Conservation (phyloP, 78 protist species). For the Emiliania huxleyi region DNA sequence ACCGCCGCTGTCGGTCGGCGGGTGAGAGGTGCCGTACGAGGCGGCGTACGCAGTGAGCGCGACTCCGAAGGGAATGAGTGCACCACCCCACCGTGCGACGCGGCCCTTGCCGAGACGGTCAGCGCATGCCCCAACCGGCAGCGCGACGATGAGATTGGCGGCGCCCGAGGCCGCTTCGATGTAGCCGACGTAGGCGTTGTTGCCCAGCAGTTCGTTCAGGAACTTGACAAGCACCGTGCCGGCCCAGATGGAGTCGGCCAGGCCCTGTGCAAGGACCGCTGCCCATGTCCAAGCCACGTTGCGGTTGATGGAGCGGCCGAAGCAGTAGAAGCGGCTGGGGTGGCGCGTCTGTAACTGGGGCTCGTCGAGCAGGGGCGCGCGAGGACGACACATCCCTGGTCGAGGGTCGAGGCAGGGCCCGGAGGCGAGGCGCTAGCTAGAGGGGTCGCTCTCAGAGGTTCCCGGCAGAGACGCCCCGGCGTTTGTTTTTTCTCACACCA, state of each 20-base stretch:
- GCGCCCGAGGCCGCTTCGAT: constrained; percentile 13
- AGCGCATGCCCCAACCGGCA: constrained; percentile 13
- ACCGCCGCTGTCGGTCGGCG: neutral
- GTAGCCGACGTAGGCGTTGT: neutral
- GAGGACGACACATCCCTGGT: too few species aligned
- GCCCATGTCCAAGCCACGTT: neutral
- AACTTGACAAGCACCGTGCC: neutral
- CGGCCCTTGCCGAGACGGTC: neutral
- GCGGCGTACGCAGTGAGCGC: neutral
- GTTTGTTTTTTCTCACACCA: too few species aligned
- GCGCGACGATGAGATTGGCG: constrained; percentile 14
- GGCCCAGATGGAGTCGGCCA: constrained; percentile 11
- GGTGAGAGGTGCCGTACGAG: neutral
- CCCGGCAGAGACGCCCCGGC: too few species aligned
- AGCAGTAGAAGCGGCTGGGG: neutral
- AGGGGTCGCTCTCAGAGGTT: too few species aligned
- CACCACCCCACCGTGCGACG: neutral
- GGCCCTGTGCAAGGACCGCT: neutral
- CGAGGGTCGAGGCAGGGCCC: too few species aligned
- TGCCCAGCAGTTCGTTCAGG: neutral
- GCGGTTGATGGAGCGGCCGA: neutral
- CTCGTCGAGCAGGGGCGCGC: too few species aligned
- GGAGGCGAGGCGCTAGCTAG: too few species aligned
- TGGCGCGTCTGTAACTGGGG: neutral
- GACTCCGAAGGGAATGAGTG: neutral